A percentile compares a stretch with the other conserved stretches of the same genome.
Conservation (phyloP, 768 basidiomycete species). For the Termitomyces sp. region DNA sequence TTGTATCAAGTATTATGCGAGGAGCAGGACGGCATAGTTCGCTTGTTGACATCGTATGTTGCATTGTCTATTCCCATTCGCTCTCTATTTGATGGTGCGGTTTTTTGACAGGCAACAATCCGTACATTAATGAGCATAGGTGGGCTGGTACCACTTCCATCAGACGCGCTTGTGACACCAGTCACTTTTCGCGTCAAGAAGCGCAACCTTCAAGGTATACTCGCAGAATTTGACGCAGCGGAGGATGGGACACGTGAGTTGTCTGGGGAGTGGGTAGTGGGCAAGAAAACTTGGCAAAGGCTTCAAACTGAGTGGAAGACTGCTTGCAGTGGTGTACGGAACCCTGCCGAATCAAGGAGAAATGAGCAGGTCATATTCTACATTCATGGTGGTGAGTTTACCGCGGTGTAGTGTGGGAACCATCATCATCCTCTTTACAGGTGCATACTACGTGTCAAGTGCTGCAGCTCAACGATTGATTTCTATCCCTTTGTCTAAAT, state of each 20-base stretch:
- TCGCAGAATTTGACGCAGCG: conserved; percentile 63
- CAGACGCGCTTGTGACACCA: conserved; percentile 91
- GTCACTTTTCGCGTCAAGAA: conserved; percentile 82
- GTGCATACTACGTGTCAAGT: conserved; percentile 90
- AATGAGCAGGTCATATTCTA: conserved; percentile 87
- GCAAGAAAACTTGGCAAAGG: conserved; percentile 82
- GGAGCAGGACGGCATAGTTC: conserved; percentile 77
- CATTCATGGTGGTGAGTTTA: conserved; percentile 77
- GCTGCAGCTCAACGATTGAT: conserved; percentile 87
- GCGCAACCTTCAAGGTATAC: conserved; percentile 72
- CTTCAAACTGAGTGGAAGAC: conserved; percentile 79
- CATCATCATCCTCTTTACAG: conserved; percentile 26
- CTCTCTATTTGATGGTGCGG: not conserved
- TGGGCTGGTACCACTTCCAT: conserved; percentile 80
- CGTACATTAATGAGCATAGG: conserved; percentile 69
- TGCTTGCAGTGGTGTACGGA: conserved; percentile 19
- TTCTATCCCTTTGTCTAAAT: conserved; percentile 87
- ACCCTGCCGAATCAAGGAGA: conserved; percentile 23
- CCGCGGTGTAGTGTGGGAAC: not conserved
- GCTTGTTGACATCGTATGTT: conserved; percentile 74
- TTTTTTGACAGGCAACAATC: conserved; percentile 35
- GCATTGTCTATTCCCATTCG: not conserved
- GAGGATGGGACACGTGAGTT: conserved; percentile 81
- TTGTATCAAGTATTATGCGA: conserved; percentile 80
- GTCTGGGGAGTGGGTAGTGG: conserved; percentile 96